Conservation (phyloP, 495 filamentous ascomycete species). For the Penicillium parvum region DNA sequence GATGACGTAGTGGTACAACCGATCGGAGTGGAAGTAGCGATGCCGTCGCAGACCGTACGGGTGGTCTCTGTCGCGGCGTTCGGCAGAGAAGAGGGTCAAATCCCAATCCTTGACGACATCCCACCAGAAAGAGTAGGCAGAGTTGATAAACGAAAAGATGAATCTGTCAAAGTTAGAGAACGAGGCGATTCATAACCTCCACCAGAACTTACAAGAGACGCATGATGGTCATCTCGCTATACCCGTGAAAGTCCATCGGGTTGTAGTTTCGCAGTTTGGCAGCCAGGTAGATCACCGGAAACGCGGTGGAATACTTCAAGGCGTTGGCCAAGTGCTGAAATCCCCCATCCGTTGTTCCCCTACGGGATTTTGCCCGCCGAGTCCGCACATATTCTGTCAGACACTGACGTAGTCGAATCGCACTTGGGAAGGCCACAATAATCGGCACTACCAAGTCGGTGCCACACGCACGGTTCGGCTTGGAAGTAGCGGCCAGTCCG, state of each 20-base stretch:
- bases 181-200: background rate
- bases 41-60: conserved; percentile 73
- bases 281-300: conserved; percentile 80
- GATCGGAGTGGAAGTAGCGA: conserved; percentile 61
- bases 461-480: conserved; percentile 77
- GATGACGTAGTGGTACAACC: conserved; percentile 80
- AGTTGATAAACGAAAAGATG: conserved; percentile 69
- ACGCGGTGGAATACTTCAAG: conserved; percentile 83
- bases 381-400: conserved; percentile 81
- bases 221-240: conserved; percentile 53
- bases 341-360: conserved; percentile 60
- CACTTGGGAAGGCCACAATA: conserved; percentile 72
- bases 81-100: conserved; percentile 66
- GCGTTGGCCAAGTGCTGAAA: conserved; percentile 90
- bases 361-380: conserved; percentile 40
- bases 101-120: conserved; percentile 97
- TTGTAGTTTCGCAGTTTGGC: conserved; percentile 68
- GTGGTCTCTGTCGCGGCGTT: conserved; percentile 52
- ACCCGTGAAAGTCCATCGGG: conserved; percentile 46
- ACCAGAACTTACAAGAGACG: conserved; percentile 46
- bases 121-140: conserved; percentile 95
- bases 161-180: conserved; percentile 35
- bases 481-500: conserved; percentile 66
- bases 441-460: conserved; percentile 70
- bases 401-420: conserved; percentile 89